Evolutionary conservation across 148 eudicot genomes (phyloP).

Genomic region (Amaranthus cruentus): DNA sequence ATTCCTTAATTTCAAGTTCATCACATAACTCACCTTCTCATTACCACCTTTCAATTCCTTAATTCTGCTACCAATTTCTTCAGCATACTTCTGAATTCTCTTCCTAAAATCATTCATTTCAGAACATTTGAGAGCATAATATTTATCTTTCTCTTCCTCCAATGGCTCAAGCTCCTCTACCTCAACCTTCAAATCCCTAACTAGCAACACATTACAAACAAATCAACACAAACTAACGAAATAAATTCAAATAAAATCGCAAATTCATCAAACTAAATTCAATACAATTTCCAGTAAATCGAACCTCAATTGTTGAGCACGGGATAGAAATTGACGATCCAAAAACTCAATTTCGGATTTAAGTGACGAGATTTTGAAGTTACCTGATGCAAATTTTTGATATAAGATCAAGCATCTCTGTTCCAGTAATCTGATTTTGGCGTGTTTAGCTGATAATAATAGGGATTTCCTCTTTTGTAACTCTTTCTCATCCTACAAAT

Average conservation of each 20-base stretch:
- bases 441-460: conserved; percentile 28
- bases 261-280: neutral
- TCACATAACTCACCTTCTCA: conserved; percentile 28
- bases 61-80: conserved; percentile 25
- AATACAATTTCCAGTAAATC: neutral
- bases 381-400: conserved; percentile 35
- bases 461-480: conserved; percentile 35
- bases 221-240: neutral
- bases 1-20: neutral
- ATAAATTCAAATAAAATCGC: neutral
- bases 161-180: conserved; percentile 35
- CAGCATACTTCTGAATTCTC: conserved; percentile 23
- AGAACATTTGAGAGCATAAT: conserved; percentile 13
- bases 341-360: conserved; percentile 34
- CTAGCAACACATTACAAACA: neutral
- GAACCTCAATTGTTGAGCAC: conserved; percentile 34
- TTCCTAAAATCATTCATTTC: conserved; percentile 34
- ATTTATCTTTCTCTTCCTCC: conserved; percentile 31
- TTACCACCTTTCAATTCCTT: conserved; percentile 26
- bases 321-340: conserved; percentile 19
- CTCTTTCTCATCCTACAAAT: conserved; percentile 41
- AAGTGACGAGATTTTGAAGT: conserved; percentile 36
- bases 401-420: conserved; percentile 43
- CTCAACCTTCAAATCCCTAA: conserved; percentile 34
- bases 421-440: conserved; percentile 32